Conservation (phyloP, 1,284 basidiomycete genomes). For the Singerocomus rubriflavus region DNA sequence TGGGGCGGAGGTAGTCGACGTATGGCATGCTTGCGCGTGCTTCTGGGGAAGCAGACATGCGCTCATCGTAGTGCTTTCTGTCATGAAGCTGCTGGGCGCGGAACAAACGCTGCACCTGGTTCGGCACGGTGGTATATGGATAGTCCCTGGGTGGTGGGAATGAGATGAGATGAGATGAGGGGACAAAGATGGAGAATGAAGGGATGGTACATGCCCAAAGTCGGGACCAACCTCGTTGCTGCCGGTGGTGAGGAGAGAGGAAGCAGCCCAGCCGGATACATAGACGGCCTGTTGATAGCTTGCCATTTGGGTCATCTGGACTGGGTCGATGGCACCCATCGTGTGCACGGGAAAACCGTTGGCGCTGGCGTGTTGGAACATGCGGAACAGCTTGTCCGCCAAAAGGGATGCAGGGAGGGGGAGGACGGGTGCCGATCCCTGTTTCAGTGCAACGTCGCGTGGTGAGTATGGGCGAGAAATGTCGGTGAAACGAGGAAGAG, state of each 20-base stretch:
- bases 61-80: slow-evolving; percentile 84
- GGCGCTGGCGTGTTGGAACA: slow-evolving; percentile 63
- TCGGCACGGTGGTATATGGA: slow-evolving; percentile 92
- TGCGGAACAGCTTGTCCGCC: slow-evolving; percentile 77
- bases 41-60: slow-evolving; percentile 63
- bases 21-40: slow-evolving; percentile 68
- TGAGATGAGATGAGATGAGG: not conserved
- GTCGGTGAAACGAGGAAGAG: slow-evolving; percentile 67
- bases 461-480: slow-evolving; percentile 80
- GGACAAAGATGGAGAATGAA: no score
- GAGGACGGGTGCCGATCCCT: slow-evolving; percentile 79
- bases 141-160: slow-evolving; percentile 60
- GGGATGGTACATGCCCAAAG: slow-evolving; percentile 66
- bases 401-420: slow-evolving; percentile 76
- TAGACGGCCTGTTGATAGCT: slow-evolving; percentile 93
- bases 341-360: slow-evolving; percentile 75
- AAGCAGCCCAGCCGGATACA: slow-evolving; percentile 91
- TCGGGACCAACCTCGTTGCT: slow-evolving; percentile 98
- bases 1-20: slow-evolving; percentile 88
- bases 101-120: slow-evolving; percentile 85
- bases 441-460: slow-evolving; percentile 79
- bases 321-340: slow-evolving; percentile 87
- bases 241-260: slow-evolving; percentile 85
- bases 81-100: slow-evolving; percentile 86
- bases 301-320: slow-evolving; percentile 98